Conservation (phyloP, 1,284 basidiomycete species). For the Ceratobasidium sp. region DNA sequence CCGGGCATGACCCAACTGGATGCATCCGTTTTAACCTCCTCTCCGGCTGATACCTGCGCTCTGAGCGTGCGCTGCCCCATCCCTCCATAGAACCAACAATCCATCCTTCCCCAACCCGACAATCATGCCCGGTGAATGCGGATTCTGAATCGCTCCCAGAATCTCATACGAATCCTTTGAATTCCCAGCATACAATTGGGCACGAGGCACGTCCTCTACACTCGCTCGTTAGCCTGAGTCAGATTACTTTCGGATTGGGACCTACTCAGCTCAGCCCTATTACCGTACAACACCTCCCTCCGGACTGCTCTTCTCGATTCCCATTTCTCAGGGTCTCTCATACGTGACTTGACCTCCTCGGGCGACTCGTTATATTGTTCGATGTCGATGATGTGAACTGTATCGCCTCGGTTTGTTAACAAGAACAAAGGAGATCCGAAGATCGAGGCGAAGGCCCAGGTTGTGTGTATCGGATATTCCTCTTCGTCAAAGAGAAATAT, state of each 20-base stretch:
- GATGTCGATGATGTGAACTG: constrained; percentile 19
- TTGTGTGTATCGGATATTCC: background rate
- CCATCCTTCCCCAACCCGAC: constrained; percentile 21
- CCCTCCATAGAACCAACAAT: constrained; percentile 5
- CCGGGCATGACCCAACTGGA: too few species aligned
- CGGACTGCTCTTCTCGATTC: too few species aligned
- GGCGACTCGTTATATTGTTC: constrained; percentile 3
- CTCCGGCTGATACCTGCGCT: too few species aligned
- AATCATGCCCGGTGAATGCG: constrained; percentile 9
- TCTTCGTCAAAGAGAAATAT: background rate
- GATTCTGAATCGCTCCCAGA: constrained; percentile 15
- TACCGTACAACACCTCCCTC: too few species aligned
- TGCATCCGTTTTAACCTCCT: background rate
- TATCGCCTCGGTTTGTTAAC: constrained; percentile 8
- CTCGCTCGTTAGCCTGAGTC: background rate
- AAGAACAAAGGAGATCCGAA: constrained; percentile 1
- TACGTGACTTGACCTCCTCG: constrained; percentile 2
- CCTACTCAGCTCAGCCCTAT: too few species aligned
- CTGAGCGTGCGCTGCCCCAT: background rate
- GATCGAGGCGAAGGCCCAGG: constrained; percentile 1
- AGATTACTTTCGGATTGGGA: too few species aligned
- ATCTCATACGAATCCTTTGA: background rate
- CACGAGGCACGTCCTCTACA: constrained; percentile 15
- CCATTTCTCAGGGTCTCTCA: background rate
- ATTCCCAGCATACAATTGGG: background rate